Evolutionary conservation across 106 monocot genomes (phyloP).

Genomic region (Posidonia australis): DNA sequence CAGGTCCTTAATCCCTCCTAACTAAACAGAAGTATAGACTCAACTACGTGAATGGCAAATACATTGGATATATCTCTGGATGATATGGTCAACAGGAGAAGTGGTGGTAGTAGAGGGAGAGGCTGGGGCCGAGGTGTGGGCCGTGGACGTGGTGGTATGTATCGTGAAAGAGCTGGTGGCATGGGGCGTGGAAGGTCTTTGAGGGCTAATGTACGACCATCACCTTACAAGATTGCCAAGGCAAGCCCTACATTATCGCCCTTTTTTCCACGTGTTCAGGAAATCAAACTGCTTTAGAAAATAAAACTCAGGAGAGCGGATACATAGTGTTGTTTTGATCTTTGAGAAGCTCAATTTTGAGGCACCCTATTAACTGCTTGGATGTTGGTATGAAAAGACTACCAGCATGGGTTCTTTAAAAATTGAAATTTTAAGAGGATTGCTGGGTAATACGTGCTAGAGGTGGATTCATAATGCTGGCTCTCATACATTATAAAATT

Average conservation of each 20-base stretch:
- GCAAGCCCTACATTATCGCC: constrained; percentile 67
- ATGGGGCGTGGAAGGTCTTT: constrained; percentile 60
- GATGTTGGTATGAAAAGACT: not conserved
- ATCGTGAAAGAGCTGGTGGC: constrained; percentile 44
- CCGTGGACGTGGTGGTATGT: constrained; percentile 37
- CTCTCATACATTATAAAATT: constrained; percentile 10
- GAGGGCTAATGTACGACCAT: constrained; percentile 44
- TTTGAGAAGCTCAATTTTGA: constrained; percentile 16
- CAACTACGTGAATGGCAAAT: constrained; percentile 19
- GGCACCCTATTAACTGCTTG: constrained; percentile 5
- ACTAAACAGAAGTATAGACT: not conserved
- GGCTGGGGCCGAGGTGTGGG: constrained; percentile 32
- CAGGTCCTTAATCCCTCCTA: no score
- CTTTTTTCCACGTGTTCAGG: constrained; percentile 50
- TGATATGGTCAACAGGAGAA: constrained; percentile 53
- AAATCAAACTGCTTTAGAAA: constrained; percentile 35
- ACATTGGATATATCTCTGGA: constrained; percentile 48
- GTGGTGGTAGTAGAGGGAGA: constrained; percentile 34
- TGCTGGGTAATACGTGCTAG: constrained; percentile 16
- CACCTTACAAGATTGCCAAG: constrained; percentile 79
- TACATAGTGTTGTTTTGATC: constrained; percentile 3
- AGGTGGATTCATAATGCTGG: constrained; percentile 15
- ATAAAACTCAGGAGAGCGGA: constrained; percentile 7
- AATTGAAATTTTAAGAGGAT: constrained; percentile 19
- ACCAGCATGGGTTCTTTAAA: not conserved